These are phyloP conservation scores for Coniosporium tulheliwenetii DNA, from an alignment of 2,329 filamentous ascomycete genomes.

Conservation along the genomic window DNA sequence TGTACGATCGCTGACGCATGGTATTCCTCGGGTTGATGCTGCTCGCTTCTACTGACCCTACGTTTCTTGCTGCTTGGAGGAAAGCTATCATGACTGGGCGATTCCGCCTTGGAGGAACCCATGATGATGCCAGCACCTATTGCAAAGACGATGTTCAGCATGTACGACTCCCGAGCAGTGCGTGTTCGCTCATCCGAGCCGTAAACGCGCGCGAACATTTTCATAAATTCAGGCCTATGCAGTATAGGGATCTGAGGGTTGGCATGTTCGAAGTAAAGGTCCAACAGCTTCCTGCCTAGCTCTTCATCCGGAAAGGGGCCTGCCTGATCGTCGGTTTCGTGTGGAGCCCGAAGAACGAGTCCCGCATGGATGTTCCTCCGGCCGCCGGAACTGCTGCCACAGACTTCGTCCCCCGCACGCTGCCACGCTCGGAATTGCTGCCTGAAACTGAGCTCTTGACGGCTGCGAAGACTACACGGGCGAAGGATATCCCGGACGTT, in stretches of 20 bases:
- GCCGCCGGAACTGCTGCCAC: conserved; percentile 29
- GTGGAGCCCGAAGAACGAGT: conserved; percentile 94
- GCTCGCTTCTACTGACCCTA: conserved; percentile 32
- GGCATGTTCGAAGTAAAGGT: conserved; percentile 87
- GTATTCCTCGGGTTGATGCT: conserved; percentile 81
- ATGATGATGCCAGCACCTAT: conserved; percentile 91
- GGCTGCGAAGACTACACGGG: conserved; percentile 82
- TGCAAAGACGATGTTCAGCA: conserved; percentile 93
- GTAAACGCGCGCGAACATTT: conserved; percentile 73
- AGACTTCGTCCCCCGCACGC: conserved; percentile 42
- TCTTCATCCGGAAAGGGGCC: conserved; percentile 67
- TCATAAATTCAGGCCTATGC: conserved; percentile 78
- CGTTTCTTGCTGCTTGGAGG: conserved; percentile 20
- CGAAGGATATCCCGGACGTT: conserved; percentile 84
- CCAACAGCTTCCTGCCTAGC: conserved; percentile 56
- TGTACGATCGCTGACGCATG: conserved; percentile 90
- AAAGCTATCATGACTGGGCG: conserved; percentile 11
- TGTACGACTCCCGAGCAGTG: conserved; percentile 71
- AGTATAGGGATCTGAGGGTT: conserved; percentile 93
- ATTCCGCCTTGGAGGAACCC: conserved; percentile 26
- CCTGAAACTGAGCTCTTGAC: conserved; percentile 59
- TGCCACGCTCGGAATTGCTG: conserved; percentile 45
- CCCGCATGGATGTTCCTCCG: conserved; percentile 68
- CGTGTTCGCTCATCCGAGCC: conserved; percentile 48
- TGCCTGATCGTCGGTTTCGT: conserved; percentile 77